Evolutionary conservation across 306 rosid species (phyloP).

Genomic region (Amphicarpaea edgeworthii): DNA sequence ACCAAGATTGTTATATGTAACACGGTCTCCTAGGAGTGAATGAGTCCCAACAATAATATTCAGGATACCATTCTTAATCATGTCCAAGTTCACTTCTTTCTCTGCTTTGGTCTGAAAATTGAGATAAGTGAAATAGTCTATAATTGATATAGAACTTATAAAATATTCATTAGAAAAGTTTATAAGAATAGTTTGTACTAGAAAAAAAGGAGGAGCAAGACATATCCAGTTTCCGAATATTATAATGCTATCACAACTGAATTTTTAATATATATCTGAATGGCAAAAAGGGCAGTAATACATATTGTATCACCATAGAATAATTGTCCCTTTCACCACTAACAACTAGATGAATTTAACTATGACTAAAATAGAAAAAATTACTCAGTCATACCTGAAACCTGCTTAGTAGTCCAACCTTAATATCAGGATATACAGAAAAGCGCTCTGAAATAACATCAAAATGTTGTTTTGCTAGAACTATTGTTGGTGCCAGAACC

Average conservation of each 20-base stretch:
- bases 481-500: slow-evolving; percentile 97
- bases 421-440: slow-evolving; percentile 69
- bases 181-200: not conserved
- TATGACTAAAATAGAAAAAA: slow-evolving; percentile 25
- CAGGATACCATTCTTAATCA: slow-evolving; percentile 81
- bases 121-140: slow-evolving; percentile 51
- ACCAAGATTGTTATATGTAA: slow-evolving; percentile 86
- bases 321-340: not conserved
- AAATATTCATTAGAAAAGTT: not conserved
- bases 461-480: slow-evolving; percentile 94
- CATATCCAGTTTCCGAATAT: not conserved
- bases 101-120: slow-evolving; percentile 82
- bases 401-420: slow-evolving; percentile 87
- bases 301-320: not conserved
- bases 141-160: slow-evolving; percentile 36
- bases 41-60: slow-evolving; percentile 94
- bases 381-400: slow-evolving; percentile 75
- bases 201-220: not conserved
- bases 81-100: slow-evolving; percentile 72
- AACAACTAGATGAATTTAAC: slow-evolving; percentile 25
- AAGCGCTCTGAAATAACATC: slow-evolving; percentile 85
- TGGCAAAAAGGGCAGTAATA: not conserved
- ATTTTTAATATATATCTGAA: slow-evolving; percentile 2
- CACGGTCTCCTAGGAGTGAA: slow-evolving; percentile 95
- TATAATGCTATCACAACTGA: not conserved